These are phyloP conservation scores for Stagonosporopsis chrysanthemi DNA, from an alignment of 2,329 filamentous ascomycete species.

Conservation along the genomic window DNA sequence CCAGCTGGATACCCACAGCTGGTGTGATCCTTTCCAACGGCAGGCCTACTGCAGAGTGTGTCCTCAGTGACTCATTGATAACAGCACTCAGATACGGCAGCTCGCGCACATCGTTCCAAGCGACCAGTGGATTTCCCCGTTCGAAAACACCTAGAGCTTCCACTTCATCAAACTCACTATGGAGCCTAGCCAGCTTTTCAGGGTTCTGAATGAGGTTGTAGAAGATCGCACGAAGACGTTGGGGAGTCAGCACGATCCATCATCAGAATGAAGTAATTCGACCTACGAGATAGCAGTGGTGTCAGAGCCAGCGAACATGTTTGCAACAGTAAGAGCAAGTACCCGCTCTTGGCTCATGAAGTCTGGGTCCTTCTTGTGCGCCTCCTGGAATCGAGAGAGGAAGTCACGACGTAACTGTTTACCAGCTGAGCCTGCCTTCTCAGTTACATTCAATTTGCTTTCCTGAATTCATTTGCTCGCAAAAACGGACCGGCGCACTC, in stretches of 20 bases:
- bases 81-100: slow-evolving; percentile 53
- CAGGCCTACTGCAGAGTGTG: slow-evolving; percentile 54
- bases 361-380: slow-evolving; percentile 19
- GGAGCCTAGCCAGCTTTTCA: slow-evolving; percentile 25
- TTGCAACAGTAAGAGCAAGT: slow-evolving; percentile 23
- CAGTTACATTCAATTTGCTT: neutral
- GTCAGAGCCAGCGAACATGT: slow-evolving; percentile 35
- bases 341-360: slow-evolving; percentile 24
- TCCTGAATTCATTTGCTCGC: slow-evolving; percentile 18
- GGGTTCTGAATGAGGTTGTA: slow-evolving; percentile 47
- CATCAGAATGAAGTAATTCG: neutral
- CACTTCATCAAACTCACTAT: slow-evolving; percentile 24
- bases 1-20: slow-evolving; percentile 36
- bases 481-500: slow-evolving; percentile 13
- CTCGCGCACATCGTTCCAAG: slow-evolving; percentile 16
- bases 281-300: slow-evolving; percentile 44
- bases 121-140: neutral
- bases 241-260: neutral
- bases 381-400: slow-evolving; percentile 23
- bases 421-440: neutral
- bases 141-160: slow-evolving; percentile 15
- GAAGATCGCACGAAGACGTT: slow-evolving; percentile 44
- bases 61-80: slow-evolving; percentile 54
- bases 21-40: slow-evolving; percentile 52
- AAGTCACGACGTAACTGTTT: slow-evolving; percentile 13